These are phyloP conservation scores for Grifola frondosa DNA, from an alignment of 1,284 basidiomycete genomes.

Conservation along the genomic window DNA sequence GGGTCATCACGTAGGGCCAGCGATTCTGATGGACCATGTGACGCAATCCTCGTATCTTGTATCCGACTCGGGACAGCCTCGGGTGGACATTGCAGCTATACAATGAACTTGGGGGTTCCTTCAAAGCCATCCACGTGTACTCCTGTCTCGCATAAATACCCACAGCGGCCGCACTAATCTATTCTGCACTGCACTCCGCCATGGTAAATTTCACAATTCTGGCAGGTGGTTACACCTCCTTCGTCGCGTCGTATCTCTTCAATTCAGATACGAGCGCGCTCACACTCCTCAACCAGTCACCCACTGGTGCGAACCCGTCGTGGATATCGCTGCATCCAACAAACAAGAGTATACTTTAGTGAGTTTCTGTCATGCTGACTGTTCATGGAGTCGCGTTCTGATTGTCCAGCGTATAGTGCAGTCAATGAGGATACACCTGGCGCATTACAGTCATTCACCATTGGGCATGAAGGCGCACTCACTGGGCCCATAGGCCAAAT, in stretches of 20 bases:
- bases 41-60: too few species aligned
- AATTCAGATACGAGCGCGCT: conserved; percentile 47
- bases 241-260: conserved; percentile 62
- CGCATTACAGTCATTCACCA: conserved; percentile 55
- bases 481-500: conserved; percentile 47
- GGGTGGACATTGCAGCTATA: too few species aligned
- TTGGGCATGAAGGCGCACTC: conserved; percentile 46
- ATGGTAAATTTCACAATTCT: conserved; percentile 64
- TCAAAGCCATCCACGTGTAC: too few species aligned
- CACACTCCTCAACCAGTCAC: conserved; percentile 44
- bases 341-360: conserved; percentile 61
- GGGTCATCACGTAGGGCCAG: too few species aligned
- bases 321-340: conserved; percentile 56
- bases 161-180: background rate
- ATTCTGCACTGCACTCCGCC: background rate
- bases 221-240: conserved; percentile 58
- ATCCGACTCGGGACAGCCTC: too few species aligned
- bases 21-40: background rate
- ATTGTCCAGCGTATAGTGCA: conserved; percentile 38
- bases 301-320: conserved; percentile 52
- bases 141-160: too few species aligned
- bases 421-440: conserved; percentile 49
- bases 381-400: background rate
- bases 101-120: too few species aligned
- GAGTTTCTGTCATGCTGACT: conserved; percentile 20